Base-by-base conservation (phyloP, 192 early-diverging fungal species). In the Entophlyctis helioformis region DNA sequence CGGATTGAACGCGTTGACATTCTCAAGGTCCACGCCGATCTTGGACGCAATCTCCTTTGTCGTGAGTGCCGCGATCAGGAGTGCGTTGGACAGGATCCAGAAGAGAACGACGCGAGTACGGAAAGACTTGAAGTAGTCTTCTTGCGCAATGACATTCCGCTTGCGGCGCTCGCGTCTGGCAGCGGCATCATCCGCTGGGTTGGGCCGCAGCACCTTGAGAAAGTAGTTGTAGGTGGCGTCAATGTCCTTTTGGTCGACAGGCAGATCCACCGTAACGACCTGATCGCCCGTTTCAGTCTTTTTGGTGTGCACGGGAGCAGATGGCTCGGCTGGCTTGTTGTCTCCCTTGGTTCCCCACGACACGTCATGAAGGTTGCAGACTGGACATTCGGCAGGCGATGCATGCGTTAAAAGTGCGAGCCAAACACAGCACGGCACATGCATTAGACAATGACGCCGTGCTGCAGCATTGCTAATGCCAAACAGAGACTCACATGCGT, bases 291-390 rank as follows among this genome's bases (percentile, higher is more conserved):
- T 41, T 12, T 47, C 44, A 24, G 32, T 20, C 29, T 39, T 38
- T 33, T 50, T 48, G 11, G 46, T 47, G 7, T 39, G 13, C 38
- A 71, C 62, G 20, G 64, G 55, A 1, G 53, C 60, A 43, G 20
- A 39, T 18, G 42, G 18, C 37, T 65, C 63, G 37, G 35, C 40
- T 2, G 44, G 44, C 7, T 29, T 31, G 29, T 54, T 74, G 20
- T 63, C 59, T 20, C 67, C 67, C 52, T 70, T 72, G 19, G 76
- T 79, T 20, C 76, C 76, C 76, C 76, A 79, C 13, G 62, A 60
- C 19, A 72, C 57, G 51, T 79, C 74, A 42, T 73, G 69, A 34
- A 67, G 65, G 49, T 67, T 74, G 45, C 54, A 54, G 43, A 71
- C 52, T 69, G 49, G 9, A 54, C 11, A n/a, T 52, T 20, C 2